A percentile compares a stretch with the other conserved stretches of the same genome.
Evolutionary conservation across 176 grass and related monocot genomes (phyloP).

Genomic region (Rhynchospora tenuis): DNA sequence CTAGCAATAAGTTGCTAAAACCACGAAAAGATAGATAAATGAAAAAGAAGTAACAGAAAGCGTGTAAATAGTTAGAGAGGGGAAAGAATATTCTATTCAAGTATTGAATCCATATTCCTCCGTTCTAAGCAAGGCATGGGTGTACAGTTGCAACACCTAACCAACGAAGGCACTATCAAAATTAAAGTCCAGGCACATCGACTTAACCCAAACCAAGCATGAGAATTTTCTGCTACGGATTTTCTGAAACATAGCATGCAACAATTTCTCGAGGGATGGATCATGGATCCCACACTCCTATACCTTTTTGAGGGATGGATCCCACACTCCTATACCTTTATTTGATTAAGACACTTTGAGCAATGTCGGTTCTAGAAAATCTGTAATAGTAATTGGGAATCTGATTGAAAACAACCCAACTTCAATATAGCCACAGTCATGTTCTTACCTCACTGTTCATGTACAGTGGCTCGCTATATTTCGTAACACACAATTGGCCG

Average conservation of each 20-base stretch:
- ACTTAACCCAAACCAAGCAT: background rate
- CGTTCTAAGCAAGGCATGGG: too few relatives aligned
- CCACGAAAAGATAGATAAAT: too few relatives aligned
- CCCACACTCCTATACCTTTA: background rate
- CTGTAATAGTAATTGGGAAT: background rate
- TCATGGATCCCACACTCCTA: background rate
- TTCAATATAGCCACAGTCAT: background rate
- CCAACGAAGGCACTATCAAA: too few relatives aligned
- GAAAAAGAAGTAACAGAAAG: too few relatives aligned
- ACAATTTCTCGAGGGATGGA: background rate
- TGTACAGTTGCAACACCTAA: too few relatives aligned
- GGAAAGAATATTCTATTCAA: too few relatives aligned
- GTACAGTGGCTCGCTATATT: background rate
- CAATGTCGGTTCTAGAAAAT: background rate
- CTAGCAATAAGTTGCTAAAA: too few relatives aligned
- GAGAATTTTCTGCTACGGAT: background rate
- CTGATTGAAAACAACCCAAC: background rate
- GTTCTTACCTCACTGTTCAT: background rate
- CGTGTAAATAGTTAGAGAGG: too few relatives aligned
- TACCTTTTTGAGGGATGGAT: background rate
- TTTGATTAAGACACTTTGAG: background rate
- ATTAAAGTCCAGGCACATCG: too few relatives aligned
- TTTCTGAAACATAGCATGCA: background rate
- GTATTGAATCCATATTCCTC: too few relatives aligned
- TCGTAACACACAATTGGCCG: background rate